Evolutionary conservation across 73 alveolate genomes (phyloP).

Genomic region (Symbiodinium natans): DNA sequence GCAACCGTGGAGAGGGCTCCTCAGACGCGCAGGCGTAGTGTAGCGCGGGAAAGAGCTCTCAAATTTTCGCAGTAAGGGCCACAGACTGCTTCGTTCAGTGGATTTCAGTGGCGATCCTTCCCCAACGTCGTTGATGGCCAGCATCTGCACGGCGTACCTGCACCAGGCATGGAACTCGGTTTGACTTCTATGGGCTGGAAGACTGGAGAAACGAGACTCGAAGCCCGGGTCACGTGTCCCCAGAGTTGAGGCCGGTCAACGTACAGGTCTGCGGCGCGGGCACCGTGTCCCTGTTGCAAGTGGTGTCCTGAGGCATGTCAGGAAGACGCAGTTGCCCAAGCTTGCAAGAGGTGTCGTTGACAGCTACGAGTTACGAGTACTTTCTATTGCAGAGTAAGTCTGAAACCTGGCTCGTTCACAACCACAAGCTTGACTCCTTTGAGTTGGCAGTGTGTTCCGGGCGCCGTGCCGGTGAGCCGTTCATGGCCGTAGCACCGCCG

Average conservation of each 20-base stretch:
- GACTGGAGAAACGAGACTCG: not conserved
- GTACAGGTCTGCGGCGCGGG: constrained; percentile 88
- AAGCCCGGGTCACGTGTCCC: constrained; percentile 42
- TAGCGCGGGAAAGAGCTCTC: not conserved
- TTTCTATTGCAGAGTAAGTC: too few relatives aligned
- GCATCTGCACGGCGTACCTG: constrained; percentile 73
- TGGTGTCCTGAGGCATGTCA: constrained; percentile 33
- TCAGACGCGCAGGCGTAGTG: not conserved
- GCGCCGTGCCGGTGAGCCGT: not conserved
- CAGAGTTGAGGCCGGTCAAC: constrained; percentile 45
- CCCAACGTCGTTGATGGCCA: constrained; percentile 86
- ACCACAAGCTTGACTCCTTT: too few relatives aligned
- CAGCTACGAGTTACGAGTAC: too few relatives aligned
- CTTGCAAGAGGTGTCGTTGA: too few relatives aligned
- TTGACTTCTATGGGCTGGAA: not conserved
- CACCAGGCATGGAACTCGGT: too few relatives aligned
- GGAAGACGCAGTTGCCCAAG: not conserved
- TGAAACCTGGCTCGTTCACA: too few relatives aligned
- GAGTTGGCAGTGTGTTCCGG: too few relatives aligned
- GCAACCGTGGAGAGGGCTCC: constrained; percentile 52
- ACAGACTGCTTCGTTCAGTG: too few relatives aligned
- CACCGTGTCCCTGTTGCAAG: constrained; percentile 57
- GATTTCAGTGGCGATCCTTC: not conserved
- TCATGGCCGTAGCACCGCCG: constrained; percentile 6
- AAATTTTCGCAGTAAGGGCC: not conserved